phyloP scores from a whole-genome alignment of 108 stramenopile genomes.

The Cyclotella cryptica region DNA sequence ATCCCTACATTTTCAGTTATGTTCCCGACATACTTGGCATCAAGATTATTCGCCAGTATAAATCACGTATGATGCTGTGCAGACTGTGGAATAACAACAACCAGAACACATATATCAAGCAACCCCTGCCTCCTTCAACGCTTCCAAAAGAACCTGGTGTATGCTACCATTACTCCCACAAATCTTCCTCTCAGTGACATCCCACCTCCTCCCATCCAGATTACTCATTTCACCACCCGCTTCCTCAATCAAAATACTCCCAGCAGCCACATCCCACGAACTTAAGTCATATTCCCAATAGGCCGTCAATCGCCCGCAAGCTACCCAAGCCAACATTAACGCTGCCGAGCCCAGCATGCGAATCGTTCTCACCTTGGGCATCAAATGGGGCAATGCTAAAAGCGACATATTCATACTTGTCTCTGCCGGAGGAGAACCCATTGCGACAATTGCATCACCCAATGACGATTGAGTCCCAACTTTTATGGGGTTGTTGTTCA shows the following conservation, averaged over 20 bases:
- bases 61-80: too few species aligned
- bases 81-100: too few species aligned
- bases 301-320: constrained; percentile 78
- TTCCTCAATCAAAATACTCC: constrained; percentile 85
- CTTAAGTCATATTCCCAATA: constrained; percentile 87
- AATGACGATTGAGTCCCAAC: constrained; percentile 34
- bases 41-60: too few species aligned
- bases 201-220: constrained; percentile 61
- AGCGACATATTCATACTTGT: constrained; percentile 65
- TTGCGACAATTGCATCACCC: constrained; percentile 73
- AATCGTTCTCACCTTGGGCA: constrained; percentile 73
- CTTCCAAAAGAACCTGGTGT: constrained; percentile 66
- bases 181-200: constrained; percentile 74
- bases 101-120: too few species aligned
- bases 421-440: constrained; percentile 80
- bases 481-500: constrained; percentile 66
- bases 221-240: constrained; percentile 86
- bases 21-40: too few species aligned
- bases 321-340: constrained; percentile 90
- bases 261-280: constrained; percentile 92
- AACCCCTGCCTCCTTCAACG: constrained; percentile 53
- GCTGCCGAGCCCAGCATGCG: constrained; percentile 89
- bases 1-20: too few species aligned
- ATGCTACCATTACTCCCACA: constrained; percentile 71
- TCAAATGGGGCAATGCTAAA: constrained; percentile 69